Conservation (phyloP, 352 stramenopile genomes). For the Thalassiosira ordinaria region DNA sequence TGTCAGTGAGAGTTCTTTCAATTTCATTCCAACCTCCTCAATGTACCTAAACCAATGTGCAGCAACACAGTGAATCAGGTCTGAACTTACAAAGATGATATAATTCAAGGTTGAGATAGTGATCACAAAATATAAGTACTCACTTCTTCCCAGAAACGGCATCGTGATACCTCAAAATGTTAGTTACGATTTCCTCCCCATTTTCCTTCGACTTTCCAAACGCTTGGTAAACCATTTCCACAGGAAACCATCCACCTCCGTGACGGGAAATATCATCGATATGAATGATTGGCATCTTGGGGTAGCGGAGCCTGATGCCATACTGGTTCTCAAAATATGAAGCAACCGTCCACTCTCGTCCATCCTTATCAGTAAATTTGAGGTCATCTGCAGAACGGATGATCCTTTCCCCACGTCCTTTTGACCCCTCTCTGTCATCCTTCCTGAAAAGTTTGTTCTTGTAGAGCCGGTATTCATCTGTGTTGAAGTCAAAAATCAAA, state of each 20-base stretch:
- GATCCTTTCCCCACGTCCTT: slow-evolving; percentile 17
- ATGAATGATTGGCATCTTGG: slow-evolving; percentile 39
- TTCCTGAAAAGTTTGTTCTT: slow-evolving; percentile 31
- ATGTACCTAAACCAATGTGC: slow-evolving; percentile 6
- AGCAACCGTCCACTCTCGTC: slow-evolving; percentile 20
- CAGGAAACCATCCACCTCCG: neutral
- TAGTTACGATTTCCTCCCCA: neutral
- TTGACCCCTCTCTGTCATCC: slow-evolving; percentile 9
- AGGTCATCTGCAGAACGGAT: slow-evolving; percentile 36
- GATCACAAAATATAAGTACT: neutral
- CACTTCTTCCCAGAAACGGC: neutral
- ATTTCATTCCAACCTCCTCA: slow-evolving; percentile 4
- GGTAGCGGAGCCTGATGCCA: slow-evolving; percentile 32
- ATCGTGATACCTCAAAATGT: neutral
- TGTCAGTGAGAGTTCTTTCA: neutral
- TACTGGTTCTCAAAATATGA: slow-evolving; percentile 26
- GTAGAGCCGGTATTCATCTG: slow-evolving; percentile 10
- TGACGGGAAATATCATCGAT: slow-evolving; percentile 17
- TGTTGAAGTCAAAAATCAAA: no score
- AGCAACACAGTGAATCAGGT: neutral
- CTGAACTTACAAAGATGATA: neutral
- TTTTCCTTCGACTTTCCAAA: neutral
- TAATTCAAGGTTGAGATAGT: neutral
- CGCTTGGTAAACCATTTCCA: neutral
- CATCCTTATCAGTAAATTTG: slow-evolving; percentile 19